Evolutionary conservation across 345 rosid genomes (phyloP), one percentile per base, ranked within the genome.

Genomic region (Heritiera littoralis): DNA sequence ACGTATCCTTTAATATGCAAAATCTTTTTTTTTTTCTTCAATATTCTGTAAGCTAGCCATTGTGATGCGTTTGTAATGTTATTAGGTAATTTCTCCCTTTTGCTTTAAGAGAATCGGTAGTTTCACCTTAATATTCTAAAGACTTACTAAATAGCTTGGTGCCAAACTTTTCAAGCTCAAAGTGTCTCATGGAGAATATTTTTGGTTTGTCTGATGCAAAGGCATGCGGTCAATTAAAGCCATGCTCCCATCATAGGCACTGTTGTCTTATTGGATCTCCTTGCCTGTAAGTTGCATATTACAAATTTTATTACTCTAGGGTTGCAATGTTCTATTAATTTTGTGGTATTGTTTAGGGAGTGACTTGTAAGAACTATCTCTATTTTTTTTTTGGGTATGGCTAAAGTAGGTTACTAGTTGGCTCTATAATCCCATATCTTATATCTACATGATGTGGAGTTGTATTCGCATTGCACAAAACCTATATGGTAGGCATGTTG

Each of bases 281-380:
- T 78, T 93, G 98, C 88, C 82, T 89, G 98, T 95, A 86, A 93
- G 98, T 86, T 81, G 63, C 51, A 66, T 69, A 59, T 65, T 55
- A 20, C 28, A 43, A 28, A 28, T 38, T 67, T 68, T 38, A 9
- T 55, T 46, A 32, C 9, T 55, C 38, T 23, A 23, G 73, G 40
- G 18, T 59, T 72, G 54, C 11, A 73, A 48, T 49, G 23, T 71
- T 28, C 12, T 48, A 71, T 49, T 49, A 49, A 58, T 71, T 49
- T 14, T 71, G 9, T 71, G 56, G 35, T 46, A 46, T 69, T 23
- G 38, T 6, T 2, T 9, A 45, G 28, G 69, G 12, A 20, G 35
- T 70, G 58, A 48, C 15, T 68, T 49, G 20, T 20, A 48, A 70
- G 10, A 48, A 70, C 20, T 38, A 48, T 70, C n/a, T 13, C 18